Base-by-base conservation (phyloP, 1,139 yeast species). In the Yamadazyma diddensiae region DNA sequence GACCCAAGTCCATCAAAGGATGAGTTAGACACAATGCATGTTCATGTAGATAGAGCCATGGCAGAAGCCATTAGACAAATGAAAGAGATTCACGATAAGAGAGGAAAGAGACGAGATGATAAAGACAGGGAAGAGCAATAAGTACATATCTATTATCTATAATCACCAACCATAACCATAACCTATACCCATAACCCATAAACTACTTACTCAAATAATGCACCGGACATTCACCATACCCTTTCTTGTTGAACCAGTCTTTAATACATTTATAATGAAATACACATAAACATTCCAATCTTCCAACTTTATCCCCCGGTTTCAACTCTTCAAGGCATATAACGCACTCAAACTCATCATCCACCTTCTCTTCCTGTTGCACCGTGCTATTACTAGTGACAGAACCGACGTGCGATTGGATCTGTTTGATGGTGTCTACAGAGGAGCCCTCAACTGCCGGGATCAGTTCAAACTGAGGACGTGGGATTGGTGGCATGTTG, bases 211-310 rank as follows among this genome's bases (percentile, higher is more conserved):
- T 17, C 6, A 26, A 44, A 38, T 61, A 65, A 55, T 86, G 95
- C 15, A 86, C 87, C 0, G 95, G 95, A 56, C 95, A 86, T 43
- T 82, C 86, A 6, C 94, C 87, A 14, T 73, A 81, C 0, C 95
- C 94, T 55, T 84, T 87, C 59, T 82, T 77, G 41, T 77, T 73
- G 51, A 90, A 86, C 98, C 98, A 92, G 43, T 79, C 82, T 55
- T 82, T 78, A 45, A 92, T 92, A 57, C 98, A 92, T 43, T 73
- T 66, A 53, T 88, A 87, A 54, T 94, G 99, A 55, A 86, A 94
- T 28, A 90, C 85, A 54, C 99, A 94, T 16, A 94, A 69, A 55
- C 98, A 94, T 55, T 92, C 98, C 35, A 94, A 62, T 24, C 99
- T 65, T 0, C 95, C 97, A 11, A 94, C 94, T 49, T 81, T 82